These are phyloP conservation scores for Achaetomiella virescens DNA, from an alignment of 495 filamentous ascomycete species.

Conservation along the genomic window DNA sequence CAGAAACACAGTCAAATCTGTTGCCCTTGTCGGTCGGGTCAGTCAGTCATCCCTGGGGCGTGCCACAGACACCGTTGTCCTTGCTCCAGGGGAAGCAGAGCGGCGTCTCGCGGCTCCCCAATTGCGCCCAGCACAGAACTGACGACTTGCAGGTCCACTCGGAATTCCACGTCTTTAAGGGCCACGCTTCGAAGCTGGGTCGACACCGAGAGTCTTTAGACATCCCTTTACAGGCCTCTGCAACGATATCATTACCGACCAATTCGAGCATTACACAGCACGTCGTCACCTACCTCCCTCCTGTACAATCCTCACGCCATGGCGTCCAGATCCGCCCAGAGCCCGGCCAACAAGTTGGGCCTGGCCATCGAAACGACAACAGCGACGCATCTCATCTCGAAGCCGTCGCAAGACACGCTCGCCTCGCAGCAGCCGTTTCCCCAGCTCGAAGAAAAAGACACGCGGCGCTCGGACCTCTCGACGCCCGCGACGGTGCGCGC, in stretches of 20 bases:
- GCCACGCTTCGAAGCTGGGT: not conserved
- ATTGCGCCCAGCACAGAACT: not conserved
- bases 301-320: conserved; percentile 11
- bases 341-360: conserved; percentile 26
- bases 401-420: conserved; percentile 26
- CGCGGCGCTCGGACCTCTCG: conserved; percentile 30
- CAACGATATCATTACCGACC: conserved; percentile 24
- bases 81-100: not conserved
- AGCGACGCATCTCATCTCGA: conserved; percentile 15
- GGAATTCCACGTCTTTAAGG: not conserved
- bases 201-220: not conserved
- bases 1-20: not conserved
- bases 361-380: conserved; percentile 29
- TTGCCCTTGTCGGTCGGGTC: conserved; percentile 14
- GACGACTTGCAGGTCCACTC: conserved; percentile 12
- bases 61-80: conserved; percentile 13
- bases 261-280: conserved; percentile 10
- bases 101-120: not conserved
- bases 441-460: conserved; percentile 25
- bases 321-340: conserved; percentile 20
- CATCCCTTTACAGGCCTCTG: not conserved
- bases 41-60: not conserved
- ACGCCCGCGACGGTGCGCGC: conserved; percentile 31
- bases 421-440: conserved; percentile 21
- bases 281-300: not conserved